Conservation (phyloP, 768 basidiomycete genomes). For the Suillus subluteus region DNA sequence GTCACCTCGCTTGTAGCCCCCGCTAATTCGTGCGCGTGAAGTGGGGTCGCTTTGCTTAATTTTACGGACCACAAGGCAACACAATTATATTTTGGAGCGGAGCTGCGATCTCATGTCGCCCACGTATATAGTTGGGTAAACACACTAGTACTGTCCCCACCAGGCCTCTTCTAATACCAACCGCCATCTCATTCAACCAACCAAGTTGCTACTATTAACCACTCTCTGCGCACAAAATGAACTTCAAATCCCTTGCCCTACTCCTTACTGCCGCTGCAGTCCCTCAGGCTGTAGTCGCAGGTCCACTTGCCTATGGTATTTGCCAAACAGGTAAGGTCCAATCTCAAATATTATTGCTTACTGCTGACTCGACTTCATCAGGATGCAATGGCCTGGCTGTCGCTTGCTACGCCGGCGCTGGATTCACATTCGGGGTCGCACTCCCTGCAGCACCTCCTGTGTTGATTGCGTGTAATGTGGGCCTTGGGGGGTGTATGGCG, state of each 20-base stretch:
- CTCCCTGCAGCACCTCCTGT: conserved; percentile 24
- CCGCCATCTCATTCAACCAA: no score
- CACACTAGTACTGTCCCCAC: no score
- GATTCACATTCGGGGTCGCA: conserved; percentile 28
- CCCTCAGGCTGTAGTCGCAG: conserved; percentile 19
- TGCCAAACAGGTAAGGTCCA: conserved; percentile 29
- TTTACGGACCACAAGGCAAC: no score
- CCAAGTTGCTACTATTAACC: no score
- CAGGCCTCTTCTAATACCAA: no score
- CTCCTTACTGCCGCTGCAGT: conserved; percentile 19
- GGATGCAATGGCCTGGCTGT: conserved; percentile 29
- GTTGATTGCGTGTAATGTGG: conserved; percentile 27
- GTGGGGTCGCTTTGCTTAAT: no score
- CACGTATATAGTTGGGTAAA: no score
- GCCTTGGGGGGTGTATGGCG: conserved; percentile 28
- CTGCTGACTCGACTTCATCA: conserved; percentile 1
- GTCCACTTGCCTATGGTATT: conserved; percentile 22
- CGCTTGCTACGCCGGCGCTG: conserved; percentile 28
- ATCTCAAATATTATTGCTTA: background rate
- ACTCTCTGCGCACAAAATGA: conserved; percentile 21
- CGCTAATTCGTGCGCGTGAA: no score
- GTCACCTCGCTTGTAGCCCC: no score
- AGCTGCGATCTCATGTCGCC: no score
- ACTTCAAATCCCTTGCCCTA: conserved; percentile 24
- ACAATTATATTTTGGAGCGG: no score